A percentile compares a stretch with the other conserved stretches of the same genome.
phyloP scores from a whole-genome alignment of 495 filamentous ascomycete genomes.

The Bathelium albidoporum region DNA sequence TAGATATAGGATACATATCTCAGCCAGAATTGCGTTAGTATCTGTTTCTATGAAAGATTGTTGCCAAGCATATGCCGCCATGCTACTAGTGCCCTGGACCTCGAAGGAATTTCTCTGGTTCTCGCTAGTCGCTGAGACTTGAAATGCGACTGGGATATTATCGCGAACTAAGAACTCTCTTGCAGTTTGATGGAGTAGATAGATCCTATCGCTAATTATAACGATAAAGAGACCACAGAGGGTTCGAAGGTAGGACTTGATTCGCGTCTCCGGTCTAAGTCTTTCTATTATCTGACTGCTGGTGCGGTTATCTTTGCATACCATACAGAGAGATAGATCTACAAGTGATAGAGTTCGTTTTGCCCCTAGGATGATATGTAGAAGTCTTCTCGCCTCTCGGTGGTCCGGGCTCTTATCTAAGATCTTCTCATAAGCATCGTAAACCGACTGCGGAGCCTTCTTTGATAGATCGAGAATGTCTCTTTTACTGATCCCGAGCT shows the following conservation, averaged over 20 bases:
- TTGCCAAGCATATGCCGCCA: neutral
- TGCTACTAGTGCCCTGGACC: neutral
- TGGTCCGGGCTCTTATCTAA: constrained; percentile 9
- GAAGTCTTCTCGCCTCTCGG: neutral
- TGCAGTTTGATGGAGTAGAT: constrained; percentile 8
- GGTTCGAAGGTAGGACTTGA: neutral
- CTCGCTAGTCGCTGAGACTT: neutral
- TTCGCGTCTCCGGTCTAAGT: neutral
- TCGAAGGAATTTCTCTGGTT: neutral
- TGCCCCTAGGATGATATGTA: neutral
- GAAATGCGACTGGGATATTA: neutral
- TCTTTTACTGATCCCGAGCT: neutral
- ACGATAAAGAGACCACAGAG: constrained; percentile 27
- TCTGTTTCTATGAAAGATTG: neutral
- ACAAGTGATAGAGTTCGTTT: neutral
- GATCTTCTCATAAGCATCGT: constrained; percentile 37
- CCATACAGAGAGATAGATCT: neutral
- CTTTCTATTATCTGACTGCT: neutral
- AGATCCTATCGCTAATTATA: neutral
- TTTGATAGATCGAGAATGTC: neutral
- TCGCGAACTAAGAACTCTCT: constrained; percentile 7
- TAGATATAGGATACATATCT: neutral
- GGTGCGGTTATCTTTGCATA: neutral
- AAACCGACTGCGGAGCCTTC: constrained; percentile 27
- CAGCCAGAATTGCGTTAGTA: neutral